phyloP scores from a whole-genome alignment of 257 asterid genomes.

The Solanum gracilifrons region DNA sequence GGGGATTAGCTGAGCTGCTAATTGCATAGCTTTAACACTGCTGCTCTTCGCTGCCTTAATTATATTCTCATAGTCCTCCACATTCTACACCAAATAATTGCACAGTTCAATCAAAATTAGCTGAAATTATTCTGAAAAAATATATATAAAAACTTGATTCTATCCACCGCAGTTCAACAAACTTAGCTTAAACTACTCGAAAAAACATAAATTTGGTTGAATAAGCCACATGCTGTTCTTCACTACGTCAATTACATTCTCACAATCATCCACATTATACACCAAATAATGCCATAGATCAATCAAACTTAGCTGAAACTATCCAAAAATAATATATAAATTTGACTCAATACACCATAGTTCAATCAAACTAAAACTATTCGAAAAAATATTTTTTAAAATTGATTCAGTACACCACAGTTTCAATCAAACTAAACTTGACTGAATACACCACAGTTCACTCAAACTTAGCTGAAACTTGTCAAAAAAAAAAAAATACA shows the following conservation, averaged over 20 bases:
- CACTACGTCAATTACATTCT: constrained; percentile 57
- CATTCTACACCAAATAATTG: constrained; percentile 24
- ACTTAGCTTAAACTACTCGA: not conserved
- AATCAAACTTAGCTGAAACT: not conserved
- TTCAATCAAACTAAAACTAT: not conserved
- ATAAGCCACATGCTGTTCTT: constrained; percentile 27
- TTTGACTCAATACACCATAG: not conserved
- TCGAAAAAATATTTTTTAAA: not conserved
- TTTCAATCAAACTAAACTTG: not conserved
- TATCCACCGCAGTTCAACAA: not conserved
- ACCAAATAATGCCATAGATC: not conserved
- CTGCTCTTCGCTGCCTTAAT: constrained; percentile 62
- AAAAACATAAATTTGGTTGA: not conserved
- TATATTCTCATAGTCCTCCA: constrained; percentile 69
- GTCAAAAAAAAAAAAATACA: not conserved
- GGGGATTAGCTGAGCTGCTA: constrained; percentile 92
- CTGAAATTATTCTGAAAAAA: not conserved
- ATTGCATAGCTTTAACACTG: constrained; percentile 73
- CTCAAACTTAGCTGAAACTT: not conserved
- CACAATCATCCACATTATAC: constrained; percentile 59
- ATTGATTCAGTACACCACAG: not conserved
- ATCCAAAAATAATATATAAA: not conserved
- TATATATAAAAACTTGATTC: not conserved
- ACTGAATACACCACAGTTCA: not conserved
- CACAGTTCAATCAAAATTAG: not conserved